A percentile compares a stretch with the other conserved stretches of the same genome.
Evolutionary conservation across 345 rosid species (phyloP).

Genomic region (Hibiscus trionum): DNA sequence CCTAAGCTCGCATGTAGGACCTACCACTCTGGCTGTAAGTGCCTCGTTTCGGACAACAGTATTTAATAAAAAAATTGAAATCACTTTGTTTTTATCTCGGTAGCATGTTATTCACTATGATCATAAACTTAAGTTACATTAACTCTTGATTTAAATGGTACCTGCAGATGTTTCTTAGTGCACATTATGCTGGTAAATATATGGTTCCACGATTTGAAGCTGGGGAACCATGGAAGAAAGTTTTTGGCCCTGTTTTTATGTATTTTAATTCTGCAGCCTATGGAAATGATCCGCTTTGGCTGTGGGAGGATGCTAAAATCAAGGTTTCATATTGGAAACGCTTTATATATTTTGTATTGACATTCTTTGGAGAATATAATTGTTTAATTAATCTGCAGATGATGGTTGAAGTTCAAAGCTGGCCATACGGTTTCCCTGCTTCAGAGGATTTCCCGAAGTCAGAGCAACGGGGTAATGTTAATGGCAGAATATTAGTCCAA

Average conservation of each 20-base stretch:
- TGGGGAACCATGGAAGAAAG: conserved; percentile 89
- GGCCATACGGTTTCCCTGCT: conserved; percentile 92
- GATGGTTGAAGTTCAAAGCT: conserved; percentile 58
- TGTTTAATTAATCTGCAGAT: conserved; percentile 31
- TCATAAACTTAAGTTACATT: conserved; percentile 8
- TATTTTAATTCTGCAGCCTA: conserved; percentile 59
- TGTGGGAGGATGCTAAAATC: conserved; percentile 87
- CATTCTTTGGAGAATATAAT: conserved; percentile 10
- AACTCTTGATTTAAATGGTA: conserved; percentile 9
- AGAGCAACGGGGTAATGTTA: conserved; percentile 61
- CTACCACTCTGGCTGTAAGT: conserved; percentile 79
- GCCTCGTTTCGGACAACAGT: conserved; percentile 5
- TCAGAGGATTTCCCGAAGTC: conserved; percentile 68
- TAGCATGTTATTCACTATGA: neutral
- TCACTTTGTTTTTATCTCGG: conserved; percentile 1
- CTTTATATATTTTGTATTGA: neutral
- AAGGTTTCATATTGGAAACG: conserved; percentile 41
- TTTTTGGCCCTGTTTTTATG: conserved; percentile 82
- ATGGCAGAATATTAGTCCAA: conserved; percentile 57
- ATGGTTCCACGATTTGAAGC: conserved; percentile 47
- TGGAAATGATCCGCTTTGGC: conserved; percentile 51
- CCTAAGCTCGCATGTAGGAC: conserved; percentile 94
- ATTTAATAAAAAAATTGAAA: neutral
- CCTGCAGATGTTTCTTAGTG: conserved; percentile 74
- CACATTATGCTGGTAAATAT: conserved; percentile 72